Evolutionary conservation across 2,329 filamentous ascomycete genomes (phyloP).

Genomic region (Aspergillus pseudonomiae): DNA sequence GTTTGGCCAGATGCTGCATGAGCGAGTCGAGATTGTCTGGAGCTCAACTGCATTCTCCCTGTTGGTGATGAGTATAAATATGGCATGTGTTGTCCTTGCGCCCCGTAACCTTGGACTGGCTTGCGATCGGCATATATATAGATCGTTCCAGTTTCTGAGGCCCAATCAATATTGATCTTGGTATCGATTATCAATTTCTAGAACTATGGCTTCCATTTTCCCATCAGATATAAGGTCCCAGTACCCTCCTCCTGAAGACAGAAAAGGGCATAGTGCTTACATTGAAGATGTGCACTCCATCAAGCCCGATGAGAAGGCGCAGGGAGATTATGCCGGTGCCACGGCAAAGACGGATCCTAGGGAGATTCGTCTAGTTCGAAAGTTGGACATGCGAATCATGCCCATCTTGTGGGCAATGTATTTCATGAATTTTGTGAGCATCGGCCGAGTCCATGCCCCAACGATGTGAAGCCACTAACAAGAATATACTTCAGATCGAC

Average conservation of each 20-base stretch:
- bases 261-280: neutral
- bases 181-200: neutral
- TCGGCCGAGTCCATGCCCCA: no score
- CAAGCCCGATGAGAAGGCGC: neutral
- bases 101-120: neutral
- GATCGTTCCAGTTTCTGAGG: neutral
- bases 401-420: neutral
- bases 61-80: neutral
- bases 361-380: neutral
- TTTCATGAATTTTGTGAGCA: neutral
- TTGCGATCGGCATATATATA: neutral
- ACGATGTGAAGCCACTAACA: neutral
- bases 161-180: no score
- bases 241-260: neutral
- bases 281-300: neutral
- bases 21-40: neutral
- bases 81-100: neutral
- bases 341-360: neutral
- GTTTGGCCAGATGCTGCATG: neutral
- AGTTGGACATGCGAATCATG: neutral
- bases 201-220: neutral
- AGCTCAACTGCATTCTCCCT: neutral
- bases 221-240: neutral
- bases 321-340: neutral
- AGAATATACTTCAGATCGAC: neutral